phyloP scores from a whole-genome alignment of 495 filamentous ascomycete species.

The Podospora appendiculata region DNA sequence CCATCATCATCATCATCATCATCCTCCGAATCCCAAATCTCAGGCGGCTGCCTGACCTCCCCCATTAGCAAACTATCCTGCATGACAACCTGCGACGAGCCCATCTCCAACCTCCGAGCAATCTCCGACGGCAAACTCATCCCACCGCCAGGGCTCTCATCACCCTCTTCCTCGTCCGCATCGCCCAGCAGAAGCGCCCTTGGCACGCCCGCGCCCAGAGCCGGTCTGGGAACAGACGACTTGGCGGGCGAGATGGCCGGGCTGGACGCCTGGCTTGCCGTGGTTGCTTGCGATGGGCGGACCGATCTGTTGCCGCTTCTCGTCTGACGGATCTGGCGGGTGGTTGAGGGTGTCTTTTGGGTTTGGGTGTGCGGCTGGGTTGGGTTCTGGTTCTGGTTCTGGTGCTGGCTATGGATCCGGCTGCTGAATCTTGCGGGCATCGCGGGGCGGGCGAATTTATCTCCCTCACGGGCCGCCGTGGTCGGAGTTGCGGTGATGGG shows the following conservation, averaged over 20 bases:
- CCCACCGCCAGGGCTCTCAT: background rate
- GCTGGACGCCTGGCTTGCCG: slow-evolving; percentile 27
- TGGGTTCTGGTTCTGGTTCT: background rate
- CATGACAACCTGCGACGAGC: slow-evolving; percentile 34
- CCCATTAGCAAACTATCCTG: slow-evolving; percentile 47
- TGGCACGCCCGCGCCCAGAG: slow-evolving; percentile 5
- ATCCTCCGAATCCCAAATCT: slow-evolving; percentile 38
- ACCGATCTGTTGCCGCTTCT: slow-evolving; percentile 10
- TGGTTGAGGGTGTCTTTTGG: background rate
- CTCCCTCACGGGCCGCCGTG: background rate
- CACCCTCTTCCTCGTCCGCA: slow-evolving; percentile 3
- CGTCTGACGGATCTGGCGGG: background rate
- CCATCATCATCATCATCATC: slow-evolving; percentile 19
- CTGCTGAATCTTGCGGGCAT: slow-evolving; percentile 5
- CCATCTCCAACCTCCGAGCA: background rate
- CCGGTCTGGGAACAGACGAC: slow-evolving; percentile 17
- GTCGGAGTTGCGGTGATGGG: background rate
- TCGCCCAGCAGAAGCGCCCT: background rate
- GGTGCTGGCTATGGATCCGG: slow-evolving; percentile 1
- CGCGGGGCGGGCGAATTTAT: background rate
- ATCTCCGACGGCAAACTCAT: slow-evolving; percentile 5
- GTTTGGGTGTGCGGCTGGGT: slow-evolving; percentile 1
- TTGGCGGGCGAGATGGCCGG: slow-evolving; percentile 5
- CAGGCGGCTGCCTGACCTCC: slow-evolving; percentile 33
- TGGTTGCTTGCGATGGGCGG: slow-evolving; percentile 38